Evolutionary conservation across 768 basidiomycete genomes (phyloP), one percentile per base, ranked within the genome.

Genomic region (Collybia sp.): DNA sequence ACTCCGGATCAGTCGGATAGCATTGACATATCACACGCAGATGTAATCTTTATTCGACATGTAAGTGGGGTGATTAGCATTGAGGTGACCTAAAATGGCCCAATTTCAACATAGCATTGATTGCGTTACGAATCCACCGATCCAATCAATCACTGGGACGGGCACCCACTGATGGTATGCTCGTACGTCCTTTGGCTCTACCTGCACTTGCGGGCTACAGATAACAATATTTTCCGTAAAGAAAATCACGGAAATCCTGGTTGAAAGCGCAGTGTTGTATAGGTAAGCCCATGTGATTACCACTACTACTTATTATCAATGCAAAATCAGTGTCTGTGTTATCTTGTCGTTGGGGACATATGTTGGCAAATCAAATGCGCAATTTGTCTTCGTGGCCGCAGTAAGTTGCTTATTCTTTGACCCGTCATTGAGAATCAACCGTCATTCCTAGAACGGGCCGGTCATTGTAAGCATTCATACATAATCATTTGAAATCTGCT

Each of bases 171-270:
- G 45, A 51, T 11, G 48, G 52, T 9, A 33, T 50, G 35, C 46
- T 39, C 30, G 44, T 49, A 41, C 43, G 42, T 38, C 25, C 17
- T 16, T 15, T 38, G 17, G 30, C 31, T 40, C 36, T 12, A 25
- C 19, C 13, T 36, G 13, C 17, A 13, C 19, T 10, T 11, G 2
- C 30, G 17, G 17, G 12, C n/a, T 33, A 34, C 11, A 30, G 15
- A 34, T 43, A 42, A 53, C 42, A 32, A 4, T 12, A n/a, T 20
- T 33, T 32, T 20, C 20, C 8, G 25, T 8, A 25, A 25, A 55
- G 53, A 59, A 55, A 50, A 49, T 53, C 31, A 56, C 51, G 46
- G 57, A 60, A 47, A 56, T 57, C 38, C 39, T 59, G 16, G 49
- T 55, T 2, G 55, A 57, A 48, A 56, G 53, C n/a, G 52, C 52